phyloP scores from a whole-genome alignment of 306 rosid species.

The Carpinus fangiana region DNA sequence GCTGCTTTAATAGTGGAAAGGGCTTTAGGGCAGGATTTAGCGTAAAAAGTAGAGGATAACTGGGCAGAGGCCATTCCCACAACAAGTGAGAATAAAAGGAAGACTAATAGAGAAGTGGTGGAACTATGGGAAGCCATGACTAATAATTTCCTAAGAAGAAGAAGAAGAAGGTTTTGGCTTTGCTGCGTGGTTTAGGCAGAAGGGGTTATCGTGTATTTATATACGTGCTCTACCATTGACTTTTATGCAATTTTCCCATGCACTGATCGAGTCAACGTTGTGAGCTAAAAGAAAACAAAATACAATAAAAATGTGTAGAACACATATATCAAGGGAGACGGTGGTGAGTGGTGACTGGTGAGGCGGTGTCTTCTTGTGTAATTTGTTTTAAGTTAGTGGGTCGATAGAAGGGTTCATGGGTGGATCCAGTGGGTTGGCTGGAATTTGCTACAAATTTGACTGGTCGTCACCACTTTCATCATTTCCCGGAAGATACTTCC shows the following conservation, averaged over 20 bases:
- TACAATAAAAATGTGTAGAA: no score
- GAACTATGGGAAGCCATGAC: conserved; percentile 21
- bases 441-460: no score
- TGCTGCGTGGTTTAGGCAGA: conserved; percentile 11
- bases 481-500: no score
- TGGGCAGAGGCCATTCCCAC: conserved; percentile 46
- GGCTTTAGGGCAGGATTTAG: conserved; percentile 49
- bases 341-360: background rate
- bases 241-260: background rate
- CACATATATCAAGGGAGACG: no score
- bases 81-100: conserved; percentile 20
- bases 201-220: conserved; percentile 19
- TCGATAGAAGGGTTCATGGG: no score
- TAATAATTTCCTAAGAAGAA: background rate
- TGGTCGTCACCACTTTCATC: no score
- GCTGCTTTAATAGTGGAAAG: conserved; percentile 52
- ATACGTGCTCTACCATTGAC: background rate
- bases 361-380: no score
- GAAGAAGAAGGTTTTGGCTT: background rate
- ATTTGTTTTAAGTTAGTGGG: no score
- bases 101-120: background rate
- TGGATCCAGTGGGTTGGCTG: no score
- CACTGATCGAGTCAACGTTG: background rate
- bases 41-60: conserved; percentile 54
- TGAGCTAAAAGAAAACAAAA: background rate